A percentile compares a stretch with the other conserved stretches of the same genome.
Conservation (phyloP, 352 stramenopile genomes). For the Phytophthora sp. region DNA sequence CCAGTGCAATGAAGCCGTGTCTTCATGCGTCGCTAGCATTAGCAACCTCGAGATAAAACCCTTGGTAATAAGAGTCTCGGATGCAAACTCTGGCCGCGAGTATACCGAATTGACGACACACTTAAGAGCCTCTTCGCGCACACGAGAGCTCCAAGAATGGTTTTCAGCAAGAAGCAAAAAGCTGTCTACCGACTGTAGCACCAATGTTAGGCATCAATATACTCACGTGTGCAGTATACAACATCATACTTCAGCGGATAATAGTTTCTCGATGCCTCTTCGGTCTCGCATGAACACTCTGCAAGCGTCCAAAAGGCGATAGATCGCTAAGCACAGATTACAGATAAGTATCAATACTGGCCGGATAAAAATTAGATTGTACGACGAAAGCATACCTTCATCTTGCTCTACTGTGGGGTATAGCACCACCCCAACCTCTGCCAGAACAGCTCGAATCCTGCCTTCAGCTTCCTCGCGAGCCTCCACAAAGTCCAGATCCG, state of each 20-base stretch:
- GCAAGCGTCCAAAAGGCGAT: slow-evolving; percentile 45
- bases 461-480: slow-evolving; percentile 26
- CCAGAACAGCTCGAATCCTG: slow-evolving; percentile 23
- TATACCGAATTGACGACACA: slow-evolving; percentile 77
- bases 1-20: slow-evolving; percentile 46
- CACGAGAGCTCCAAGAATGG: slow-evolving; percentile 6
- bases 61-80: slow-evolving; percentile 31
- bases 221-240: neutral
- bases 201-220: neutral
- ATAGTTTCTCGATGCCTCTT: slow-evolving; percentile 58
- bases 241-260: slow-evolving; percentile 47
- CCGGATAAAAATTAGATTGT: neutral
- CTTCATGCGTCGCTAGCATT: slow-evolving; percentile 28
- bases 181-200: slow-evolving; percentile 39
- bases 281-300: slow-evolving; percentile 77
- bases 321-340: slow-evolving; percentile 1
- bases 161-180: slow-evolving; percentile 42
- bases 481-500: slow-evolving; percentile 18
- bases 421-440: slow-evolving; percentile 1
- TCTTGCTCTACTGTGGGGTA: slow-evolving; percentile 20
- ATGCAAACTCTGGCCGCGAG: slow-evolving; percentile 62
- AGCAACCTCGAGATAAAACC: slow-evolving; percentile 38
- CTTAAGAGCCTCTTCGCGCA: slow-evolving; percentile 66
- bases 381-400: slow-evolving; percentile 18
- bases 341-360: neutral